These are phyloP conservation scores for Aurantiochytrium sp. DNA, from an alignment of 108 stramenopile genomes.

Conservation along the genomic window DNA sequence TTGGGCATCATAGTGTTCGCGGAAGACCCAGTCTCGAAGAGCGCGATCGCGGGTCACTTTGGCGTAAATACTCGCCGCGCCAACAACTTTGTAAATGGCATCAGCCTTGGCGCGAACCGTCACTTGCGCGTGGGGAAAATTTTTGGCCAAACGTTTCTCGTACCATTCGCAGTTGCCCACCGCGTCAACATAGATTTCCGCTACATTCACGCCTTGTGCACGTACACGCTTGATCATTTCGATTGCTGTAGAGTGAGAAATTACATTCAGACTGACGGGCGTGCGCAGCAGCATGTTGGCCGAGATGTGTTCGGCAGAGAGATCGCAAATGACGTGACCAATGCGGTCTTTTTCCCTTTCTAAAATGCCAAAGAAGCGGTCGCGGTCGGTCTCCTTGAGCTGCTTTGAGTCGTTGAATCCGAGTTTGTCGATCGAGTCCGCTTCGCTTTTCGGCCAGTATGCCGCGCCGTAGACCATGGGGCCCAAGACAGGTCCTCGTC, in stretches of 20 bases:
- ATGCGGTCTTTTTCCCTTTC: constrained; percentile 44
- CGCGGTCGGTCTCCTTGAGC: constrained; percentile 58
- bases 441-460: constrained; percentile 58
- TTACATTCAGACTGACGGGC: constrained; percentile 75
- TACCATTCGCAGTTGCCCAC: constrained; percentile 69
- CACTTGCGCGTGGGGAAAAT: constrained; percentile 63
- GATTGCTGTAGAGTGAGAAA: constrained; percentile 69
- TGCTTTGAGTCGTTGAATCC: constrained; percentile 77
- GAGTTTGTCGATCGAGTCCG: background rate
- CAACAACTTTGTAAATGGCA: constrained; percentile 74
- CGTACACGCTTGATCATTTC: constrained; percentile 63
- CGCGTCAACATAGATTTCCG: constrained; percentile 65
- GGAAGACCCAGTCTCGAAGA: constrained; percentile 10
- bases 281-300: constrained; percentile 64
- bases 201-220: constrained; percentile 54
- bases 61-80: constrained; percentile 63
- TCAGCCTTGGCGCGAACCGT: constrained; percentile 83
- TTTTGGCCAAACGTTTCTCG: constrained; percentile 52
- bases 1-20: constrained; percentile 1
- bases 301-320: constrained; percentile 68
- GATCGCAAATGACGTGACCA: constrained; percentile 62
- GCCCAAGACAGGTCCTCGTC: constrained; percentile 26
- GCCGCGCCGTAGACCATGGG: constrained; percentile 76
- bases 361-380: constrained; percentile 45
- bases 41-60: constrained; percentile 64